These are phyloP conservation scores for Neonectria sp. DNA, from an alignment of 2,329 filamentous ascomycete species.

Conservation along the genomic window DNA sequence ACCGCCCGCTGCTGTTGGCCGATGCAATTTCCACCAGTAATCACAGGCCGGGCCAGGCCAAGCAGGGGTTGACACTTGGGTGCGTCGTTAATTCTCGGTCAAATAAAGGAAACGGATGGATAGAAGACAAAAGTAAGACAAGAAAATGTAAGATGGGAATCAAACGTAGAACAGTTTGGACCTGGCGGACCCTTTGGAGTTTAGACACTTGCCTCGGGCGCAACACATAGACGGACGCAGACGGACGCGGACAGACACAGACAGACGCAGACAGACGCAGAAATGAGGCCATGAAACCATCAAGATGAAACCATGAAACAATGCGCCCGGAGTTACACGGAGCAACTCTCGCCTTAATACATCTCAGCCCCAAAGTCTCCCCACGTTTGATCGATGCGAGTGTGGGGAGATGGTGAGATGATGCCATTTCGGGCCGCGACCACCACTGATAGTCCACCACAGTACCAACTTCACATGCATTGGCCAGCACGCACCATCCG, in stretches of 20 bases:
- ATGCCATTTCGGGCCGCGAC: slow-evolving; percentile 35
- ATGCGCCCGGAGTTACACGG: background rate
- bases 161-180: background rate
- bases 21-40: slow-evolving; percentile 2
- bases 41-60: slow-evolving; percentile 14
- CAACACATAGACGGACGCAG: background rate
- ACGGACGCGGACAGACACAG: slow-evolving; percentile 18
- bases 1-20: slow-evolving; percentile 6
- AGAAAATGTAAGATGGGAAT: slow-evolving; percentile 3
- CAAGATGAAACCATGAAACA: slow-evolving; percentile 3
- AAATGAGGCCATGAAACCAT: slow-evolving; percentile 20
- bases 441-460: slow-evolving; percentile 25
- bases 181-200: background rate
- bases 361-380: background rate
- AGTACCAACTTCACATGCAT: slow-evolving; percentile 34
- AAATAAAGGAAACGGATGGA: slow-evolving; percentile 11
- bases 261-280: slow-evolving; percentile 13
- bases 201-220: slow-evolving; percentile 1
- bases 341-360: background rate
- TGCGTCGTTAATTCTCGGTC: background rate
- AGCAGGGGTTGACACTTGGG: slow-evolving; percentile 19
- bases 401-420: slow-evolving; percentile 42
- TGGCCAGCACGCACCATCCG: slow-evolving; percentile 30
- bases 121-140: slow-evolving; percentile 2
- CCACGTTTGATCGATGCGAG: slow-evolving; percentile 32